Conservation (phyloP, 139 green algal genomes). For the Nannochloris sp. region DNA sequence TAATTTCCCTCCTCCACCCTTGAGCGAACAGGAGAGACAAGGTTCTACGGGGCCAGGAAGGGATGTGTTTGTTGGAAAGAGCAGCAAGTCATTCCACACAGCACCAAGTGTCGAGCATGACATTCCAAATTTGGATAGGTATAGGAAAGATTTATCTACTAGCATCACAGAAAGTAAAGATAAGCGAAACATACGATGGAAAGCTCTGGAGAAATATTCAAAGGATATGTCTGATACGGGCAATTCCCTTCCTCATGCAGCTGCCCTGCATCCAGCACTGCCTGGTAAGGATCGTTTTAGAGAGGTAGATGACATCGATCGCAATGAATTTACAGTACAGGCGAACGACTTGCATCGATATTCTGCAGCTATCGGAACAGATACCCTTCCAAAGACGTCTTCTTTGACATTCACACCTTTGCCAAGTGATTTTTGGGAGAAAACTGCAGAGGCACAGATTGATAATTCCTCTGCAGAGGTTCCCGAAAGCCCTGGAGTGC, state of each 20-base stretch:
- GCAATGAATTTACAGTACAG: conserved; percentile 23
- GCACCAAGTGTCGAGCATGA: not conserved
- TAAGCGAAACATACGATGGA: not conserved
- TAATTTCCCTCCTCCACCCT: not conserved
- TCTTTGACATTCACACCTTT: conserved; percentile 8
- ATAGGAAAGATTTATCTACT: not conserved
- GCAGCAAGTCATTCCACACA: too few relatives aligned
- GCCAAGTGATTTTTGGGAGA: not conserved
- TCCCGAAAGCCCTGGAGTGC: conserved; percentile 1
- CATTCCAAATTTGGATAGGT: conserved; percentile 9
- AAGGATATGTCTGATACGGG: conserved; percentile 12
- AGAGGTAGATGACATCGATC: conserved; percentile 6
- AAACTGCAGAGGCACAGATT: not conserved
- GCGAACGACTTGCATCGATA: conserved; percentile 11
- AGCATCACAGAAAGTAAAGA: not conserved
- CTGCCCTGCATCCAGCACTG: conserved; percentile 26
- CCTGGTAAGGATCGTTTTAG: conserved; percentile 20
- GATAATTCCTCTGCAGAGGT: conserved; percentile 5
- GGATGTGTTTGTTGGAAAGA: too few relatives aligned
- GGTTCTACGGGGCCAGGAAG: not conserved
- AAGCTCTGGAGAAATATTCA: conserved; percentile 12
- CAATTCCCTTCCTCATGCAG: conserved; percentile 24
- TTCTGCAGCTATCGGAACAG: conserved; percentile 1
- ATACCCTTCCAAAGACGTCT: conserved; percentile 2
- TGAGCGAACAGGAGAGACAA: not conserved